These are phyloP conservation scores for Tricholoma sp. DNA, from an alignment of 768 basidiomycete species.

Conservation along the genomic window DNA sequence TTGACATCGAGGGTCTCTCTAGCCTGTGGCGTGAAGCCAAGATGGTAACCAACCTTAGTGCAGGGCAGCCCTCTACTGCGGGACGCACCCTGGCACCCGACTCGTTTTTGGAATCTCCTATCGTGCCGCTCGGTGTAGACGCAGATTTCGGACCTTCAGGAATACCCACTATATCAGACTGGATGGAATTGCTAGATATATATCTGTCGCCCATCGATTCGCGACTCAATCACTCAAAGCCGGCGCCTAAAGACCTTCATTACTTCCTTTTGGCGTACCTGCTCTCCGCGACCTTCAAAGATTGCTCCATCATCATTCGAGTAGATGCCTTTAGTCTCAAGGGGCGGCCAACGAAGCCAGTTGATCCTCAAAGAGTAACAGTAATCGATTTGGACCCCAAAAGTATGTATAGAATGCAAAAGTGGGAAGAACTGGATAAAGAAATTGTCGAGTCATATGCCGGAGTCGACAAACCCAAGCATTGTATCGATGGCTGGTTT, in stretches of 20 bases:
- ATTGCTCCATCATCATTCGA: constrained; percentile 66
- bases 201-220: constrained; percentile 36
- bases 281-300: constrained; percentile 93
- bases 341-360: constrained; percentile 6
- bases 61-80: constrained; percentile 17
- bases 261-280: constrained; percentile 72
- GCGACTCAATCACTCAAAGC: constrained; percentile 31
- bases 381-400: constrained; percentile 90
- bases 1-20: constrained; percentile 82
- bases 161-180: constrained; percentile 62
- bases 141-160: constrained; percentile 23
- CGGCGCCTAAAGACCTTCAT: constrained; percentile 41
- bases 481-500: constrained; percentile 27
- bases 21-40: constrained; percentile 35
- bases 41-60: constrained; percentile 16
- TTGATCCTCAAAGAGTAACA: constrained; percentile 36
- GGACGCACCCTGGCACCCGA: neutral
- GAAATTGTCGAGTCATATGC: constrained; percentile 53
- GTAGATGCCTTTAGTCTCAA: constrained; percentile 25
- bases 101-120: constrained; percentile 12
- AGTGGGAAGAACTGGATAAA: constrained; percentile 73
- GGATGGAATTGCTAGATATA: constrained; percentile 54
- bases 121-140: constrained; percentile 27
- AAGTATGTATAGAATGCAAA: constrained; percentile 51
- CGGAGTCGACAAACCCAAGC: constrained; percentile 17